Base-by-base conservation (phyloP, 306 rosid genomes). In the Cucurbita pepo region DNA sequence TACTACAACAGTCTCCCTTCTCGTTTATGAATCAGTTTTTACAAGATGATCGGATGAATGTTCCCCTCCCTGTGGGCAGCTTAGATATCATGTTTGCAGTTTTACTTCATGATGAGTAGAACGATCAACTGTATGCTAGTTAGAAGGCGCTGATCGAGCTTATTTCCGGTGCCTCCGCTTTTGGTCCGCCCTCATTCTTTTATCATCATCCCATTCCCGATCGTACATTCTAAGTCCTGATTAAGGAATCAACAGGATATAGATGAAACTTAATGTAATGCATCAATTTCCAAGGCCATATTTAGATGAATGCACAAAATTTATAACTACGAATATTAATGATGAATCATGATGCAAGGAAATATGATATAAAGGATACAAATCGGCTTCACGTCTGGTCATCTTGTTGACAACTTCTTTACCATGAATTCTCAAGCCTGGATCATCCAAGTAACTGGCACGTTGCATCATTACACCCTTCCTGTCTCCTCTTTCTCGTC, bases 131-230 rank as follows among this genome's bases (percentile, higher is more conserved):
- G 73, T 69, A 48, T 4, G 48, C 21, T 13, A 61, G 10, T 47
- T 15, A 48, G 9, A 25, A 25, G 19, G 48, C 14, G 43, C 21
- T 69, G 44, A 44, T 69, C 7, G 8, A 14, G 56, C 74, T 74
- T 85, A 91, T 85, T 94, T 94, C 65, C 99, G 72, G 79, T 94
- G 99, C 84, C 99, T 85, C 72, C 99, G 86, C 82, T 94, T 94
- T 60, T 82, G 99, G 77, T 94, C 99, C 30, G 84, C 92, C 78
- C 99, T 89, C 82, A 83, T 96, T 79, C 97, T 82, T 86, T 94
- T 94, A 81, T 89, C 96, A 21, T 94, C 97, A 10, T 94, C 99
- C 97, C 95, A 94, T 41, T 94, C 99, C 1, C 96, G 91, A 34
- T 91, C 96, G 51, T 89, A 85, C 80, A 88, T 77, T 62, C 99